Evolutionary conservation across 257 asterid genomes (phyloP).

Genomic region (Handroanthus guayacan): DNA sequence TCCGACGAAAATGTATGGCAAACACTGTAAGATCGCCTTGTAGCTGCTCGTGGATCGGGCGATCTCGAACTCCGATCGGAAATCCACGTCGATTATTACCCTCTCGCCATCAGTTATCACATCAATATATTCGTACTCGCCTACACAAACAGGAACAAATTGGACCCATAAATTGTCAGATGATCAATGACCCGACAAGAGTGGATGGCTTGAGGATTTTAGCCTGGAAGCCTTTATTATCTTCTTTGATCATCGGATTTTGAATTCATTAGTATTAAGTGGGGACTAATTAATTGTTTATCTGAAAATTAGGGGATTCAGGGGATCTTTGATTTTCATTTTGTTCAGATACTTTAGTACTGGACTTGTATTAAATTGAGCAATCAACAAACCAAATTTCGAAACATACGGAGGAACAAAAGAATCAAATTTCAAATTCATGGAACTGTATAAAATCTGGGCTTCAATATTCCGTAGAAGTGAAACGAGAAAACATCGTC

Average conservation of each 20-base stretch:
- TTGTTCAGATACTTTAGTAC: background rate
- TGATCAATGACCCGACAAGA: background rate
- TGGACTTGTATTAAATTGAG: background rate
- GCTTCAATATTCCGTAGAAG: background rate
- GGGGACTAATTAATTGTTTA: background rate
- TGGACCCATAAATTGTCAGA: background rate
- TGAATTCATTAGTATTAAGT: background rate
- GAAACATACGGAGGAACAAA: background rate
- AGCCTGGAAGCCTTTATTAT: background rate
- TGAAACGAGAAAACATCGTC: background rate
- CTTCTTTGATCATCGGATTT: background rate
- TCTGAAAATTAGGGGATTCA: background rate
- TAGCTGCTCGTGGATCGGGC: slow-evolving; percentile 81
- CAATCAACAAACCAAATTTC: background rate
- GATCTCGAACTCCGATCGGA: slow-evolving; percentile 90
- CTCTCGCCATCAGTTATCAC: slow-evolving; percentile 73
- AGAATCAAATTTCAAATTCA: background rate
- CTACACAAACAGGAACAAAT: slow-evolving; percentile 33
- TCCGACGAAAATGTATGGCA: slow-evolving; percentile 85
- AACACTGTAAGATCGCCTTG: slow-evolving; percentile 60
- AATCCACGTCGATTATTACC: slow-evolving; percentile 75
- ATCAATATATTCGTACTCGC: slow-evolving; percentile 89
- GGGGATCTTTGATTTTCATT: background rate
- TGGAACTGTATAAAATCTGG: background rate
- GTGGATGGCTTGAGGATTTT: background rate